A percentile compares a stretch with the other conserved stretches of the same genome.
Conservation (phyloP, 2,329 filamentous ascomycete species). For the Talaromyces sp. region DNA sequence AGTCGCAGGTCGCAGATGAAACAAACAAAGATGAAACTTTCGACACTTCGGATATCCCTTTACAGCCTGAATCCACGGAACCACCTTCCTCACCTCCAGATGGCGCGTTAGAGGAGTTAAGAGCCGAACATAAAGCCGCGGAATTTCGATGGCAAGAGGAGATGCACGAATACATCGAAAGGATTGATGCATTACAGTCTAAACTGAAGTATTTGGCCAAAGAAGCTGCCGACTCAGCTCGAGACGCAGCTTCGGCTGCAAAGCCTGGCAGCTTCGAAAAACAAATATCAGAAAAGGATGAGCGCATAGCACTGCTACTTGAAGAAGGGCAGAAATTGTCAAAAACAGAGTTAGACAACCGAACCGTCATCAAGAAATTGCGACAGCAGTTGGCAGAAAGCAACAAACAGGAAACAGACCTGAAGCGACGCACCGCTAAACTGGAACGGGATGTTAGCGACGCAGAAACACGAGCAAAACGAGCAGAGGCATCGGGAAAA, state of each 20-base stretch:
- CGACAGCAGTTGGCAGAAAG: constrained; percentile 49
- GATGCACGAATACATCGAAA: constrained; percentile 74
- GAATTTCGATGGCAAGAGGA: constrained; percentile 70
- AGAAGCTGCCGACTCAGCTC: constrained; percentile 70
- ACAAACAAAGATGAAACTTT: neutral
- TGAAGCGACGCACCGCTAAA: constrained; percentile 53
- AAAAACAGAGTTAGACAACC: constrained; percentile 77
- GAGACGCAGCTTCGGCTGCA: constrained; percentile 59
- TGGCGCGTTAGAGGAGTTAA: constrained; percentile 41
- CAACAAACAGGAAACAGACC: constrained; percentile 46
- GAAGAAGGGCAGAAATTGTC: constrained; percentile 88
- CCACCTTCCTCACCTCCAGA: neutral
- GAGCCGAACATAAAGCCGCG: constrained; percentile 47
- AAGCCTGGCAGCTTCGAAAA: constrained; percentile 64
- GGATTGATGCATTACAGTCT: constrained; percentile 84
- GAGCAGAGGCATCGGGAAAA: constrained; percentile 56
- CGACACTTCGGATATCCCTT: neutral
- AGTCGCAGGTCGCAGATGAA: neutral
- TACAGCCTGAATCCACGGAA: neutral
- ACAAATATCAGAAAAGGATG: constrained; percentile 81
- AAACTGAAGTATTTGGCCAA: constrained; percentile 85
- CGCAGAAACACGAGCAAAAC: constrained; percentile 53
- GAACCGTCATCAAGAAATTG: constrained; percentile 77
- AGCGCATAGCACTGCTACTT: constrained; percentile 82
- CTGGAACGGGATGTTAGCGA: constrained; percentile 52